Evolutionary conservation across 2,329 filamentous ascomycete genomes (phyloP), one percentile per base, ranked within the genome.

Genomic region (Beauveria scarabaeidicola): DNA sequence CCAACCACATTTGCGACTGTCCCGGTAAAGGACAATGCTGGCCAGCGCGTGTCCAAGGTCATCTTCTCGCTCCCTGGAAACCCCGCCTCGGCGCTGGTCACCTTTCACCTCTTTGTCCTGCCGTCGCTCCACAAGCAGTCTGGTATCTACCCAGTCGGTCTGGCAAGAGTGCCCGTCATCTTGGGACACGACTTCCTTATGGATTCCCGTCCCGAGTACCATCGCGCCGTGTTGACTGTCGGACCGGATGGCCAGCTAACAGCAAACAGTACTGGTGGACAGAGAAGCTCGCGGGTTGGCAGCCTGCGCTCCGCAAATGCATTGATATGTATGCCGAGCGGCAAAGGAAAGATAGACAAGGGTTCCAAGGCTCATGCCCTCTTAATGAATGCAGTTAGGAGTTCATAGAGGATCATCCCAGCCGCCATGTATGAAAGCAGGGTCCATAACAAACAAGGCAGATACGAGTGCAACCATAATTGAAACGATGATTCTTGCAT

Each of bases 1-100:
- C 94, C 94, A 2, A 97, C 92, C 0, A 99, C 94, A 0, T 99
- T 99, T 72, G 94, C 94, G 2, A 97, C 91, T 0, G 82, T 97
- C 0, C 86, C 90, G 1, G 77, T 82, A 43, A 86, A 86, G 71
- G 77, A 83, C 61, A 81, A 82, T 62, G 69, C 67, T 1, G 83
- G 85, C 21, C 76, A 82, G 44, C 80, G 85, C 50, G 73, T 84
- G 25, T 76, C 75, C 1, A 91, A 89, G 69, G 80, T 87, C 61
- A 84, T 99, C 64, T 99, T 99, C 74, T 90, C 90, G 0, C 80
- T 99, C 0, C 94, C 94, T 0, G 94, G 94, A 0, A 99, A 99
- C 70, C 94, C 94, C 0, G 94, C 93, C 2, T 94, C 89, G 2
- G 93, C 94, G 0, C 80, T 97, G 2, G 94, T 97, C 10, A 96